Base-by-base conservation (phyloP, 805 yeast species). In the Candida chauliodis region DNA sequence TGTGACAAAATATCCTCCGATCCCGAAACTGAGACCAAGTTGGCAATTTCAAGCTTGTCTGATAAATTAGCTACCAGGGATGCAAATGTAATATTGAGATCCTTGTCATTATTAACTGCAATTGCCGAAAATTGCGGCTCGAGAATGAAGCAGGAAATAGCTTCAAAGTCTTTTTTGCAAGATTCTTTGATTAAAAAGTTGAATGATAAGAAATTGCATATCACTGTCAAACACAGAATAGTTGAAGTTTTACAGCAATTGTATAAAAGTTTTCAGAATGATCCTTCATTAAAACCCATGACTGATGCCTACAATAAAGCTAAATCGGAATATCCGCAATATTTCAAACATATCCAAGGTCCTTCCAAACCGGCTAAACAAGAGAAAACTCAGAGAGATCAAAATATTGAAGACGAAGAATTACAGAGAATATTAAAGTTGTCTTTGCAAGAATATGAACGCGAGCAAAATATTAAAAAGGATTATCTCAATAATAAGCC, bases 281-380 rank as follows among this genome's bases (percentile, higher is more conserved):
- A 93, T 56, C 91, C 93, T 0, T 81, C 91, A 3, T 70, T 91
- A 49, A 72, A 71, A 42, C 80, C 84, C 2, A 77, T 90, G 75
- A 65, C 69, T 13, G 84, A 78, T 45, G 78, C 87, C 0, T 76
- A 75, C 49, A 59, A 63, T 14, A 71, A 68, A 21, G 69, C 86
- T 19, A 61, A 63, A 41, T 46, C 36, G 48, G 72, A 43, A 17
- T 65, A 57, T 45, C 67, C 52, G 2, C 69, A 64, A 37, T 66
- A 58, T 44, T 41, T 61, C 22, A 38, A 40, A 8, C 30, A 41
- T 13, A 27, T 22, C 2, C 37, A 43, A 10, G 55, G 63, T 4
- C 88, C 89, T 0, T 66, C 56, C 25, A 77, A 76, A 46, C 90
- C 90, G 6, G 75, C 65, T 27, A 82, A 81, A 50, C 66, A 67